A percentile compares a stretch with the other conserved stretches of the same genome.
Evolutionary conservation across 495 filamentous ascomycete species (phyloP).

Genomic region (Apodospora peruviana): DNA sequence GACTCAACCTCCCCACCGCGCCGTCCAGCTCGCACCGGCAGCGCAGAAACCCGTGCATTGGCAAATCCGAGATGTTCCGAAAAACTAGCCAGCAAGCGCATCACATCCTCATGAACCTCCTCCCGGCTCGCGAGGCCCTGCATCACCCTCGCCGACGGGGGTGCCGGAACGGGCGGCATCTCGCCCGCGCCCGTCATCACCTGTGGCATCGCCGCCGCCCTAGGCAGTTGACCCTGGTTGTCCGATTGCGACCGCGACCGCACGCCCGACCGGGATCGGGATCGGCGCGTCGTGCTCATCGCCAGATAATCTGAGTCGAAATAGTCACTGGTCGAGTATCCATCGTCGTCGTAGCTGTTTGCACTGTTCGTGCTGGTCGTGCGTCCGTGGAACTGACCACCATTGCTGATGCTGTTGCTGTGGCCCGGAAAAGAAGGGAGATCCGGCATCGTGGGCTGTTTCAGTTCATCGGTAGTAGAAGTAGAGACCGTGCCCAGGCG

Average conservation of each 20-base stretch:
- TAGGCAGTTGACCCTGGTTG: not conserved
- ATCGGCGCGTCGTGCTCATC: not conserved
- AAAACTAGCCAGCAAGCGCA: conserved; percentile 45
- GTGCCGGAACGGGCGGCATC: conserved; percentile 30
- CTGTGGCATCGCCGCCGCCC: too few relatives aligned
- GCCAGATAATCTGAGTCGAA: conserved; percentile 23
- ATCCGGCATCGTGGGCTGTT: not conserved
- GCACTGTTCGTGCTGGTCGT: conserved; percentile 15
- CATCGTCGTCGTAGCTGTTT: conserved; percentile 28
- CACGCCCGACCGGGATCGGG: conserved; percentile 5
- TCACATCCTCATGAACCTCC: conserved; percentile 50
- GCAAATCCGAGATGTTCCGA: conserved; percentile 35
- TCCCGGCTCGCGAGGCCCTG: conserved; percentile 43
- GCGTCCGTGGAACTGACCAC: not conserved
- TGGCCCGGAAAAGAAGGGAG: too few relatives aligned
- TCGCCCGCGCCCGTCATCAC: not conserved
- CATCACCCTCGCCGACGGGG: conserved; percentile 46
- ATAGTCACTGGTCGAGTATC: conserved; percentile 23
- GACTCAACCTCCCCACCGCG: not conserved
- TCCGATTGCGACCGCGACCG: not conserved
- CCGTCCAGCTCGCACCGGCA: conserved; percentile 21
- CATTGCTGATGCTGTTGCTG: not conserved
- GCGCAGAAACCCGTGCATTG: conserved; percentile 19
- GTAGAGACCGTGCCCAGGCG: conserved; percentile 11
- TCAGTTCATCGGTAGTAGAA: not conserved